Evolutionary conservation across 257 asterid species (phyloP).

Genomic region (Solanum chmielewskii): DNA sequence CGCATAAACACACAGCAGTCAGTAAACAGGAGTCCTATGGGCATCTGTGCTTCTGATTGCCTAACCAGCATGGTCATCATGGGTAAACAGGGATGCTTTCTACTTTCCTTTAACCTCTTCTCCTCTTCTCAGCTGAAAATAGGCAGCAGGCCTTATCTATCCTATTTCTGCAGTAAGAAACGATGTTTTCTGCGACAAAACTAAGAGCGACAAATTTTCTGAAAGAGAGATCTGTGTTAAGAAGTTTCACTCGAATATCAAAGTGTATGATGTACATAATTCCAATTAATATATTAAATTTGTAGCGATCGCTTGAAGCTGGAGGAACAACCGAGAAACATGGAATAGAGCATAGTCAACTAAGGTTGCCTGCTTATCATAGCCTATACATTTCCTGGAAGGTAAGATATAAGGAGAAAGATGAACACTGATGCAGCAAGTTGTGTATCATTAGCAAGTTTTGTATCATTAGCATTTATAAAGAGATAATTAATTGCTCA

Average conservation of each 20-base stretch:
- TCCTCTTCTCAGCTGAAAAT: neutral
- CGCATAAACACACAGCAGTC: neutral
- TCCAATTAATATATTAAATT: neutral
- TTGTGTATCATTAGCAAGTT: neutral
- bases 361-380: neutral
- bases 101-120: neutral
- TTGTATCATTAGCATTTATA: neutral
- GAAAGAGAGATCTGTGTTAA: neutral
- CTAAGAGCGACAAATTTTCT: neutral
- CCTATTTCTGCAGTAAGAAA: neutral
- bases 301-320: neutral
- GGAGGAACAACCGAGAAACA: neutral
- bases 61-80: neutral
- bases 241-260: neutral
- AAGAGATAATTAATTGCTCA: neutral
- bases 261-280: neutral
- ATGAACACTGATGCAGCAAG: neutral
- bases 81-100: neutral
- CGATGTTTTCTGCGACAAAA: neutral
- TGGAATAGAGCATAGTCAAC: neutral
- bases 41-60: neutral
- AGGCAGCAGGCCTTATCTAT: neutral
- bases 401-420: neutral
- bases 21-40: neutral
- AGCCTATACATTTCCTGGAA: neutral